phyloP scores from a whole-genome alignment of 2,329 filamentous ascomycete genomes.

The Simplicillium aogashimaense region DNA sequence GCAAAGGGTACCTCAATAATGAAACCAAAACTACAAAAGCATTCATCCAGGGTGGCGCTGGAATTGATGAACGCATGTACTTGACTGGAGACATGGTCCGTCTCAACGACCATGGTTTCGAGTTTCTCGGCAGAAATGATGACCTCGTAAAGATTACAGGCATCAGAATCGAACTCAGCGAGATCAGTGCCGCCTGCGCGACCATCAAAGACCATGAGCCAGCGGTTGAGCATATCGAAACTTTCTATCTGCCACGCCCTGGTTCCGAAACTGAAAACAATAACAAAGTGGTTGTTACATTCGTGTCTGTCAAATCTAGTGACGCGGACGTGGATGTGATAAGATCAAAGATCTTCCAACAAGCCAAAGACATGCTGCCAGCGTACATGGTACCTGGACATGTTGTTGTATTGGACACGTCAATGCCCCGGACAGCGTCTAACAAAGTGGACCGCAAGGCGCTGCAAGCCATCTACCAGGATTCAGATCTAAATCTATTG shows the following conservation, averaged over 20 bases:
- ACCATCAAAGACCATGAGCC: constrained; percentile 18
- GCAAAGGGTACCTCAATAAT: constrained; percentile 53
- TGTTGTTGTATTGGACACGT: constrained; percentile 15
- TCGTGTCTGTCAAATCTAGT: constrained; percentile 7
- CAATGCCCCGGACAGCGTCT: constrained; percentile 21
- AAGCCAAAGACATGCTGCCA: constrained; percentile 5
- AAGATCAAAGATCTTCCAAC: constrained; percentile 3
- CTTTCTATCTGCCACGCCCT: constrained; percentile 18
- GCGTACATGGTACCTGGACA: constrained; percentile 23
- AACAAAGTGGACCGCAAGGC: constrained; percentile 24
- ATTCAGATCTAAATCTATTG: constrained; percentile 7
- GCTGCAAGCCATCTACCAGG: constrained; percentile 12
- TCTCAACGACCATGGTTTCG: constrained; percentile 11
- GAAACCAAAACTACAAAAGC: constrained; percentile 11
- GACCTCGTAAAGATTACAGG: constrained; percentile 14
- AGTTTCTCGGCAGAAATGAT: constrained; percentile 13
- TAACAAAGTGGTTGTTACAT: constrained; percentile 22
- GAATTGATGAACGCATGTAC: constrained; percentile 15
- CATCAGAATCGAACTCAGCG: constrained; percentile 15
- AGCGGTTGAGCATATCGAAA: constrained; percentile 24
- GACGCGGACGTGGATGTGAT: constrained; percentile 2
- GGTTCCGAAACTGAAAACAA: constrained; percentile 11
- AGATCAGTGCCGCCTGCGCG: constrained; percentile 19
- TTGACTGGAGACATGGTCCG: constrained; percentile 23
- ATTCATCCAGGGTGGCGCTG: constrained; percentile 8